phyloP scores from a whole-genome alignment of 2,329 filamentous ascomycete genomes.

The Stachybotrys echinatus region DNA sequence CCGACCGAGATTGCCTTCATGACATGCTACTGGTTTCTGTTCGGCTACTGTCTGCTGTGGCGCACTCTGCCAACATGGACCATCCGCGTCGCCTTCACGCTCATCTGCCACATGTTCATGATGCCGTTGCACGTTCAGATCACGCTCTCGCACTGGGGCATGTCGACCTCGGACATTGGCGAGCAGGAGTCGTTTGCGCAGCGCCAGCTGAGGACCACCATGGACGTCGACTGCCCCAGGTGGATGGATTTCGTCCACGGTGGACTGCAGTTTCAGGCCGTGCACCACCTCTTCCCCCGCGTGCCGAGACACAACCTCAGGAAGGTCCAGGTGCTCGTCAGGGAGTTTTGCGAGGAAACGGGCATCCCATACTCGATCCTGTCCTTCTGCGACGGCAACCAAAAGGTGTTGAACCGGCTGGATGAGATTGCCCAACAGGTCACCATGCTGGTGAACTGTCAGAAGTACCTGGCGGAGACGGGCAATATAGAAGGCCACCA shows the following conservation, averaged over 20 bases:
- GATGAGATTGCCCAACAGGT: slow-evolving; percentile 58
- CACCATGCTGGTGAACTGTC: slow-evolving; percentile 52
- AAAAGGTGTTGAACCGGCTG: slow-evolving; percentile 40
- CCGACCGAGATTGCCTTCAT: slow-evolving; percentile 61
- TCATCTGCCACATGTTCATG: slow-evolving; percentile 60
- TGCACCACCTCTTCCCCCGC: slow-evolving; percentile 66
- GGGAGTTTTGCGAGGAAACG: slow-evolving; percentile 60
- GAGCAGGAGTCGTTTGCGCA: slow-evolving; percentile 62
- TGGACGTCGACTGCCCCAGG: slow-evolving; percentile 67
- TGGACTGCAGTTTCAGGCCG: slow-evolving; percentile 66
- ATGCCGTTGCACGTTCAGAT: slow-evolving; percentile 69
- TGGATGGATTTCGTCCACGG: slow-evolving; percentile 72
- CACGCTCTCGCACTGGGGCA: slow-evolving; percentile 67
- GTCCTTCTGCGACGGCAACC: slow-evolving; percentile 58
- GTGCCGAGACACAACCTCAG: slow-evolving; percentile 65
- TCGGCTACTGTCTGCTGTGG: slow-evolving; percentile 61
- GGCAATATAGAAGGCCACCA: slow-evolving; percentile 23
- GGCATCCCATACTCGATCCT: slow-evolving; percentile 57
- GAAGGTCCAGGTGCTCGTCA: slow-evolving; percentile 52
- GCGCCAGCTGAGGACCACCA: slow-evolving; percentile 65
- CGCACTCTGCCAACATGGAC: slow-evolving; percentile 52
- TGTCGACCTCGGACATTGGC: slow-evolving; percentile 62
- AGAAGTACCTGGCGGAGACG: slow-evolving; percentile 43
- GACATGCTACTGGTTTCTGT: slow-evolving; percentile 61
- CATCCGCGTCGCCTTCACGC: slow-evolving; percentile 54